These are phyloP conservation scores for Kalmanozyma brasiliensis DNA, from an alignment of 1,284 basidiomycete genomes.

Conservation along the genomic window DNA sequence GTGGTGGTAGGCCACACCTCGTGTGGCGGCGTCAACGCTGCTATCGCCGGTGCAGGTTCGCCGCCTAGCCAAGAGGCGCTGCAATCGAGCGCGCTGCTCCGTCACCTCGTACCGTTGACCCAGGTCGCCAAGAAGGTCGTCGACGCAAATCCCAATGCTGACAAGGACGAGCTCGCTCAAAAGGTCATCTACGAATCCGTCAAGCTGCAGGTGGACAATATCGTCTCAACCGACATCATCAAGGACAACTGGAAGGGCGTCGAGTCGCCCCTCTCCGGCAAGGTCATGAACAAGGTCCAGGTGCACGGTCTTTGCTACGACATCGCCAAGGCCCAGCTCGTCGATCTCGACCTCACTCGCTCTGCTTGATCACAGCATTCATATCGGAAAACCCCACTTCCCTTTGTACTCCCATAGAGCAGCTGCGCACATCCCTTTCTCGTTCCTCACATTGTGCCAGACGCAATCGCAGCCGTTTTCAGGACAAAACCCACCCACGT, in stretches of 20 bases:
- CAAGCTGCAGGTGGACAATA: slow-evolving; percentile 77
- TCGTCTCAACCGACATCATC: slow-evolving; percentile 76
- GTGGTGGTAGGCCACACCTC: slow-evolving; percentile 72
- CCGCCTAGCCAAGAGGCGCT: slow-evolving; percentile 34
- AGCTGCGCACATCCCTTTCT: slow-evolving; percentile 12
- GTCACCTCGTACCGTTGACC: slow-evolving; percentile 62
- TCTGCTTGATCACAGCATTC: slow-evolving; percentile 16
- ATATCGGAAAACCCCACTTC: too few relatives aligned
- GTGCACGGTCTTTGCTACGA: slow-evolving; percentile 62
- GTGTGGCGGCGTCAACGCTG: slow-evolving; percentile 69
- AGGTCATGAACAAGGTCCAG: slow-evolving; percentile 61
- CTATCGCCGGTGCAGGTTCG: slow-evolving; percentile 55
- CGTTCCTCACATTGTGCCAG: slow-evolving; percentile 2
- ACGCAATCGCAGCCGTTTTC: not conserved
- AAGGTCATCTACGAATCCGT: slow-evolving; percentile 72
- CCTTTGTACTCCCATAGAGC: too few relatives aligned
- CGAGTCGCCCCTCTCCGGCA: slow-evolving; percentile 67
- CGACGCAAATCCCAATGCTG: slow-evolving; percentile 29
- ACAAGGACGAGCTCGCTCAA: slow-evolving; percentile 28
- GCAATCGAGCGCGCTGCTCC: slow-evolving; percentile 45
- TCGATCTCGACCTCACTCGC: slow-evolving; percentile 34
- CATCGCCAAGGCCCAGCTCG: slow-evolving; percentile 54
- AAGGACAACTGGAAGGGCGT: slow-evolving; percentile 79
- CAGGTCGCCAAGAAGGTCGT: slow-evolving; percentile 52
- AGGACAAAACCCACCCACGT: too few relatives aligned